These are phyloP conservation scores for Acanthamoeba culbertsoni DNA, from an alignment of 208 protist species.

Conservation along the genomic window DNA sequence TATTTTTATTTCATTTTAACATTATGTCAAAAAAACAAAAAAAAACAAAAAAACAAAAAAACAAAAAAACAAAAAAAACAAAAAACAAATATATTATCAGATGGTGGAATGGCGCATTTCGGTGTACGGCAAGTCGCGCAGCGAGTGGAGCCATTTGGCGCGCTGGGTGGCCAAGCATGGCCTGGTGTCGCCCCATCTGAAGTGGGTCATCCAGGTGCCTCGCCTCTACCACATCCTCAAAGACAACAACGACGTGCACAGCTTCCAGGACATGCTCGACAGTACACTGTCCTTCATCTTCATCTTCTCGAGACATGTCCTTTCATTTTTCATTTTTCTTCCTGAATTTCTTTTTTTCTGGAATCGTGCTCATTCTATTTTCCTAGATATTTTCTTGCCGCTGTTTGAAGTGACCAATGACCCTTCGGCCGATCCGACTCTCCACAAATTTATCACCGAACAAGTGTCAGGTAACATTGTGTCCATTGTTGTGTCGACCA, in stretches of 20 bases:
- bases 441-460: constrained; percentile 34
- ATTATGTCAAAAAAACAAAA: background rate
- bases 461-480: background rate
- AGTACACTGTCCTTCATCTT: no score
- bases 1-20: background rate
- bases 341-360: no score
- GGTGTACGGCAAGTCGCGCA: constrained; percentile 88
- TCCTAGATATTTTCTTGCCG: constrained; percentile 92
- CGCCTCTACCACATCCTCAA: constrained; percentile 94
- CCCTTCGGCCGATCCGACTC: constrained; percentile 81
- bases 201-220: constrained; percentile 98
- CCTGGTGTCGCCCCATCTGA: constrained; percentile 91
- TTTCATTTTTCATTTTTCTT: no score
- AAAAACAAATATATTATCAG: constrained; percentile 71
- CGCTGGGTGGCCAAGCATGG: constrained; percentile 94
- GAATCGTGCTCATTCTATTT: no score
- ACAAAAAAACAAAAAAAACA: no score
- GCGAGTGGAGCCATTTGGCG: constrained; percentile 96
- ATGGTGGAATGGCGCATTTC: constrained; percentile 87
- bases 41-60: no score
- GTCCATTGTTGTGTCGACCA: background rate
- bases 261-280: constrained; percentile 95
- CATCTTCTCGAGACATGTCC: no score
- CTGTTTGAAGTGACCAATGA: constrained; percentile 97
- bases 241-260: constrained; percentile 87